Evolutionary conservation across 345 rosid genomes (phyloP), one percentile per base, ranked within the genome.

Genomic region (Hibiscus trionum): DNA sequence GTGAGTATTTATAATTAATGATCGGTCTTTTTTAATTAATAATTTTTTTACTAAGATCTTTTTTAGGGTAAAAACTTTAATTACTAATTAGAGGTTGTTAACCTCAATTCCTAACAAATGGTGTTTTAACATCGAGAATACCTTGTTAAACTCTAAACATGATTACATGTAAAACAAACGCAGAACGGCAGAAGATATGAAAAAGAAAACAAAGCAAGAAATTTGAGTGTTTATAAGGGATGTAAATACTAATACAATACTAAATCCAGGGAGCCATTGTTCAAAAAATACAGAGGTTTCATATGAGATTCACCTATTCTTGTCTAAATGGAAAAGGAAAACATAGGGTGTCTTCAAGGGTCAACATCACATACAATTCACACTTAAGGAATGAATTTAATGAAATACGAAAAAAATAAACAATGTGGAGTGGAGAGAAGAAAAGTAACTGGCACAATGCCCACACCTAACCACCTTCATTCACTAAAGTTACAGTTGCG

Each of bases 401-500:
- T 71, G 84, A 84, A 83, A 80, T 67, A 78, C 78, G 74, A 60
- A 74, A 80, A 80, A 57, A 67, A 69, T 59, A 72, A 81, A 73
- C 75, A 82, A 82, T 83, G 75, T 71, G 79, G 80, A 62, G 61
- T 47, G 59, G 60, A 70, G 77, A 65, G 74, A 72, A 74, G 69
- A 58, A 42, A 74, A 76, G 17, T 4, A 44, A 69, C 68, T 9
- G 4, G 4, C 2, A 7, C 7, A 24, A 14, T 15, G 27, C 33
- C 33, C 16, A 49, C 3, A 10, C 24, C 29, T 15, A 67, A 67
- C 58, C 56, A 50, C 17, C 10, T 72, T 89, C 82, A 93, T 73
- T 87, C 88, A 61, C 84, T 84, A 35, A 93, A 79, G 64, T 87
- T 89, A 91, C 99, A 96, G 80, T 60, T 81, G 73, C 89, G 88